Conservation (phyloP, 1,284 basidiomycete species). For the Cutaneotrichosporon sp. region DNA sequence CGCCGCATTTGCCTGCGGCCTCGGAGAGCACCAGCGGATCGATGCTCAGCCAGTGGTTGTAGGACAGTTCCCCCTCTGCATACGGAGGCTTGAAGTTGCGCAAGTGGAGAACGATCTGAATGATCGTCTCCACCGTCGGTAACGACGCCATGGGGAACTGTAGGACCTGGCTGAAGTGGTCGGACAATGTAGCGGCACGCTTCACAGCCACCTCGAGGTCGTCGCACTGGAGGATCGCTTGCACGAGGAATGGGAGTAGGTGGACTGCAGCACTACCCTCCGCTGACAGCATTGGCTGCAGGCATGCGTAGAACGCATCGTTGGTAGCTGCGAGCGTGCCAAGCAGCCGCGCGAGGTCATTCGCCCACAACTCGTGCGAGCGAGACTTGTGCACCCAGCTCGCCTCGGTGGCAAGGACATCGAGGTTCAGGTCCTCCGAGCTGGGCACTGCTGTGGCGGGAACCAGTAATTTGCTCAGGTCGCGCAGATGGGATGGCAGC, state of each 20-base stretch:
- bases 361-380: constrained; percentile 62
- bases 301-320: constrained; percentile 69
- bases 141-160: constrained; percentile 23
- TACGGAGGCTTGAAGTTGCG: constrained; percentile 63
- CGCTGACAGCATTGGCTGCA: constrained; percentile 62
- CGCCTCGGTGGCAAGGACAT: constrained; percentile 8
- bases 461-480: constrained; percentile 11
- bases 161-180: constrained; percentile 61
- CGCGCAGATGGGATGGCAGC: constrained; percentile 12
- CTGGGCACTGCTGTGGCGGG: constrained; percentile 1
- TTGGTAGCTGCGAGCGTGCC: constrained; percentile 61
- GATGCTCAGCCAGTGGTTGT: constrained; percentile 82
- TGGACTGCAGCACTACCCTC: constrained; percentile 65
- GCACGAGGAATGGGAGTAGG: constrained; percentile 70
- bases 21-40: constrained; percentile 71
- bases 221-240: constrained; percentile 61
- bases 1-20: constrained; percentile 73
- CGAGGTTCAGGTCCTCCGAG: not conserved
- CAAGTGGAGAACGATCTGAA: constrained; percentile 78
- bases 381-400: constrained; percentile 27
- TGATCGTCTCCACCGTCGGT: constrained; percentile 58
- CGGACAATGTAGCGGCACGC: constrained; percentile 56
- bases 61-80: constrained; percentile 61
- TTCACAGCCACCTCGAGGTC: constrained; percentile 7
- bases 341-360: constrained; percentile 63